phyloP scores from a whole-genome alignment of 495 filamentous ascomycete genomes.

The Articulospora tetracladia region DNA sequence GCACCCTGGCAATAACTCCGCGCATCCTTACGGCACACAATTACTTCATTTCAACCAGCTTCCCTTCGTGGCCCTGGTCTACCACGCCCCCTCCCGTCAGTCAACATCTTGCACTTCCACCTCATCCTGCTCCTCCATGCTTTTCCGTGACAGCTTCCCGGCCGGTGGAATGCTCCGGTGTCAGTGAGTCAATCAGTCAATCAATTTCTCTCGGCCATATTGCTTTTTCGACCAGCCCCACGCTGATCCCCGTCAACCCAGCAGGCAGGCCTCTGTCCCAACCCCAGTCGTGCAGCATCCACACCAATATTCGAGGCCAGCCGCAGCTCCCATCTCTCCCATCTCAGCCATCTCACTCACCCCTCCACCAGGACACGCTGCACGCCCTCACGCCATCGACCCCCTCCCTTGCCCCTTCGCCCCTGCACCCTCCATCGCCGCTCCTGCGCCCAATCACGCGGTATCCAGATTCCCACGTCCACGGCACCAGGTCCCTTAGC shows the following conservation, averaged over 20 bases:
- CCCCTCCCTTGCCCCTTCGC: background rate
- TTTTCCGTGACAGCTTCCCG: no score
- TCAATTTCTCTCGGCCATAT: background rate
- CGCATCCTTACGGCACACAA: no score
- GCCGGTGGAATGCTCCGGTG: background rate
- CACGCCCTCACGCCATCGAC: background rate
- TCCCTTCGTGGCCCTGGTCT: no score
- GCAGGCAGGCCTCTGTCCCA: background rate
- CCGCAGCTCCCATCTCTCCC: no score
- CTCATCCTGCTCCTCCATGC: no score
- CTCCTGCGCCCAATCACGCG: background rate
- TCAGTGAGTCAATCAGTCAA: no score
- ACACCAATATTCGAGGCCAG: background rate
- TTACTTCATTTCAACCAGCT: no score
- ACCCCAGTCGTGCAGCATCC: background rate
- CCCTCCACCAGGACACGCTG: background rate
- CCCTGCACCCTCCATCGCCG: background rate
- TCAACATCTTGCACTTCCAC: no score
- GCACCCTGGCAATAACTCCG: no score
- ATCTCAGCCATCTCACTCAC: background rate
- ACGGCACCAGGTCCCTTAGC: background rate
- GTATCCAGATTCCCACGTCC: background rate
- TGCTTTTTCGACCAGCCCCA: background rate
- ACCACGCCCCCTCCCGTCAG: no score
- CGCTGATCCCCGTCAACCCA: background rate